Evolutionary conservation across 208 protist genomes (phyloP).

Genomic region (Crithidia acanthocephali): DNA sequence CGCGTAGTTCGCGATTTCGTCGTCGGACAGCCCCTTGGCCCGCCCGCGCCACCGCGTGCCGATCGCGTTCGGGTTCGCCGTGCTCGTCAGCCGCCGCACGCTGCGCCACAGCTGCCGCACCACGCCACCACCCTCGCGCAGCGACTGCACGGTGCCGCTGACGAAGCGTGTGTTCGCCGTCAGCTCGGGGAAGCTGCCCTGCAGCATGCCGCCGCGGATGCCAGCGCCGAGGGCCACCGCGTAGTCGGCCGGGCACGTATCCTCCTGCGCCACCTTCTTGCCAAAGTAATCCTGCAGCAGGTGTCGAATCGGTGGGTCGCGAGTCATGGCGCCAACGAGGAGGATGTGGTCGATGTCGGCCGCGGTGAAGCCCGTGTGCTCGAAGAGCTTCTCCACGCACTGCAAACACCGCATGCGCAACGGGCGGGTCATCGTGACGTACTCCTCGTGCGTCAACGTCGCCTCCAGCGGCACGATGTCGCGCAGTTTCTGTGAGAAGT

Average conservation of each 20-base stretch:
- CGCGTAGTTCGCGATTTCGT: constrained; percentile 89
- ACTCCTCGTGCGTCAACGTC: constrained; percentile 85
- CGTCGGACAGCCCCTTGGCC: constrained; percentile 74
- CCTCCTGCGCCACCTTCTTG: constrained; percentile 56
- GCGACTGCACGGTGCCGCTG: constrained; percentile 76
- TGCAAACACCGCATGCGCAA: constrained; percentile 82
- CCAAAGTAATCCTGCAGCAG: constrained; percentile 89
- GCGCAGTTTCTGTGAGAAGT: constrained; percentile 84
- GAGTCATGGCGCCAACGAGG: constrained; percentile 92
- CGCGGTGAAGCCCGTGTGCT: constrained; percentile 57
- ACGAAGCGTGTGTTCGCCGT: constrained; percentile 81
- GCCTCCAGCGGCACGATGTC: constrained; percentile 90
- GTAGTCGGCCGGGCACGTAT: constrained; percentile 87
- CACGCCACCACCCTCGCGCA: constrained; percentile 54
- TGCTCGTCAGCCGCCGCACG: constrained; percentile 24
- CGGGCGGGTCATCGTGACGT: constrained; percentile 81
- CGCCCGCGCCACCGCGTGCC: constrained; percentile 86
- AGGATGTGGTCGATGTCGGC: constrained; percentile 87
- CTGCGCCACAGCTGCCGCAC: constrained; percentile 41
- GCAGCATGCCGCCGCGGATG: constrained; percentile 86
- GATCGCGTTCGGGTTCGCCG: constrained; percentile 86
- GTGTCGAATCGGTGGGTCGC: constrained; percentile 87
- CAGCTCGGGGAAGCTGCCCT: constrained; percentile 81
- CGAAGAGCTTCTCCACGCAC: constrained; percentile 79
- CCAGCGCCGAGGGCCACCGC: constrained; percentile 86